Evolutionary conservation across 1,139 yeast species (phyloP).

Genomic region (Hanseniaspora sp.): DNA sequence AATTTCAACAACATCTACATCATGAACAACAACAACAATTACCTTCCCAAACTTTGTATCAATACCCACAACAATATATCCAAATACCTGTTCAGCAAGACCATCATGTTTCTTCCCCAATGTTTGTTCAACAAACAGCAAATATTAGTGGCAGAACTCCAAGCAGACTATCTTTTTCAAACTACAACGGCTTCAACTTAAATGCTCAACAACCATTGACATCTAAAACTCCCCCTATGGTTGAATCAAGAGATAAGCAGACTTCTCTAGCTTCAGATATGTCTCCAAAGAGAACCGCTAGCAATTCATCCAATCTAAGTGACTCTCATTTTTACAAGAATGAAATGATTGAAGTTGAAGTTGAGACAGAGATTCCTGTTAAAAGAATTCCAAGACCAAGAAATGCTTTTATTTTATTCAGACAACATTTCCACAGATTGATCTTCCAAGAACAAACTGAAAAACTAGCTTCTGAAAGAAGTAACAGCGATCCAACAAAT

Average conservation of each 20-base stretch:
- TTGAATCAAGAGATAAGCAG: neutral
- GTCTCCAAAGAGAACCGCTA: neutral
- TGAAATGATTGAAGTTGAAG: constrained; percentile 2
- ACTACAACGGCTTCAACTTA: neutral
- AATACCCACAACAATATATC: neutral
- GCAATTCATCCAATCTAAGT: neutral
- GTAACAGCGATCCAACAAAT: neutral
- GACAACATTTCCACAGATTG: constrained; percentile 62
- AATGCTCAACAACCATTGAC: neutral
- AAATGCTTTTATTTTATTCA: constrained; percentile 62
- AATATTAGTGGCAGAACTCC: neutral
- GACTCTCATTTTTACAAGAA: neutral
- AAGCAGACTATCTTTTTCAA: neutral
- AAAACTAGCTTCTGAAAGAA: constrained; percentile 19
- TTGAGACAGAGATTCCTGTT: constrained; percentile 1
- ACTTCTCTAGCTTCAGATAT: neutral
- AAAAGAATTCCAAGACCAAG: constrained; percentile 56
- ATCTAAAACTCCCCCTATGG: neutral
- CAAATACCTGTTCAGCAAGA: neutral
- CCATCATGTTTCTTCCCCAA: neutral
- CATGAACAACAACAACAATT: neutral
- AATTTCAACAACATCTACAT: neutral
- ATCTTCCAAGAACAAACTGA: constrained; percentile 49
- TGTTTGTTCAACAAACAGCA: neutral
- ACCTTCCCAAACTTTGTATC: neutral